Evolutionary conservation across 768 basidiomycete species (phyloP).

Genomic region (Rhodotorula sphaerocarpa): DNA sequence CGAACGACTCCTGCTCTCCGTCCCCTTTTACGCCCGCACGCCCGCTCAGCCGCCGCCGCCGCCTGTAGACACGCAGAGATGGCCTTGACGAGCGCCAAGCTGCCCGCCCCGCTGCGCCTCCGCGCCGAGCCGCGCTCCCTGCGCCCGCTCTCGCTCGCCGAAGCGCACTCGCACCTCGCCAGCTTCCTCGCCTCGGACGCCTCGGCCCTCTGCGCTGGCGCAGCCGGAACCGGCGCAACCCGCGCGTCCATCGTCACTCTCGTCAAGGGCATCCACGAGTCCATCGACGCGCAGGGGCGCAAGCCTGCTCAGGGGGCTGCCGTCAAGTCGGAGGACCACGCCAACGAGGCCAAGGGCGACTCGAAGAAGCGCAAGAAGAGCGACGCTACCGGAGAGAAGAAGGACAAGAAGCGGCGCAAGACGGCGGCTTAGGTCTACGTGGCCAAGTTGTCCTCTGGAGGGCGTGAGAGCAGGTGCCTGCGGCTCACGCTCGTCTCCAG

Average conservation of each 20-base stretch:
- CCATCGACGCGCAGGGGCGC: not conserved
- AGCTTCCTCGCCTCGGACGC: slow-evolving; percentile 10
- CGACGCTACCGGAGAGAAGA: not conserved
- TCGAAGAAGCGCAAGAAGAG: slow-evolving; percentile 22
- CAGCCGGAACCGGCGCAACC: slow-evolving; percentile 4
- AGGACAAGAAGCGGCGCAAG: slow-evolving; percentile 21
- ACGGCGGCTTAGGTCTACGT: not conserved
- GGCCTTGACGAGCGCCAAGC: slow-evolving; percentile 2
- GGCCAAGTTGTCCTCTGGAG: too few relatives aligned
- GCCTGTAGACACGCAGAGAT: not conserved
- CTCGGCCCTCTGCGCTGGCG: slow-evolving; percentile 8
- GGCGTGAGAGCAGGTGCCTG: too few relatives aligned
- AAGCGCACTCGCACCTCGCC: not conserved
- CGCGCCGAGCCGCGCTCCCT: not conserved
- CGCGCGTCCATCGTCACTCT: slow-evolving; percentile 15
- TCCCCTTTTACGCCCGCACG: too few relatives aligned
- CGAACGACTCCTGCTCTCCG: not conserved
- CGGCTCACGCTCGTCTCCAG: too few relatives aligned
- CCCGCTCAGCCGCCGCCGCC: too few relatives aligned
- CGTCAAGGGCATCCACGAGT: slow-evolving; percentile 15
- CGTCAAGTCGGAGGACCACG: not conserved
- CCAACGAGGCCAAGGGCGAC: not conserved
- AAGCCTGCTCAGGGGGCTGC: too few relatives aligned
- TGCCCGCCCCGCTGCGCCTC: slow-evolving; percentile 22
- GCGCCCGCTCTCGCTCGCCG: not conserved